Base-by-base conservation (phyloP, 768 basidiomycete genomes). In the Boletus speciosus region DNA sequence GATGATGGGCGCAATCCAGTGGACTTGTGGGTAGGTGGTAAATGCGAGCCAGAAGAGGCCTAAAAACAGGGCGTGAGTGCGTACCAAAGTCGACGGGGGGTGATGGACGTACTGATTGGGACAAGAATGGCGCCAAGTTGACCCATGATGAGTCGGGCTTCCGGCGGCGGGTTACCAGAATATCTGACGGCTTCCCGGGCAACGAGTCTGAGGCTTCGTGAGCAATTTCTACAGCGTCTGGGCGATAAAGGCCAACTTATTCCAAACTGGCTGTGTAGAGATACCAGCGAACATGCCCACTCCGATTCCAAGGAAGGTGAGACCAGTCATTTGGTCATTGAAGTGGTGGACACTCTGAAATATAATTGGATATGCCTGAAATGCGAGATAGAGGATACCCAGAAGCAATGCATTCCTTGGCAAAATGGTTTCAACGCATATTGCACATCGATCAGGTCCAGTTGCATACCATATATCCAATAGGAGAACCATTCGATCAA, bases 401-500 rank as follows among this genome's bases (percentile, higher is more conserved):
- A 80, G 70, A 47, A 76, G 46, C 16, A 74, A 52, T 4, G 75
- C 68, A 46, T 69, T 72, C 73, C 76, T 78, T 49, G 19, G 47
- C 23, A 51, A 45, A 41, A 35, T 19, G 5, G 10, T 16, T 25
- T 46, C 29, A 36, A 34, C 9, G 1, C 34, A 37, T 11, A 41
- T 60, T 8, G 65, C 29, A 1, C 19, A 41, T 37, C 9, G 10
- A 44, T 49, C 31, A 35, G 25, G 29, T 21, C 27, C 29, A 31
- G 63, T 29, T 36, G 36, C 77, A 3, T 66, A 86, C 90, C 90
- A 92, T 14, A 79, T 66, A 65, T 90, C 78, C 9, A 93, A 74
- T 5, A 86, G 68, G 5, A 91, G 74, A 0, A 86, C 85, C 88
- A 92, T 93, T n/a, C 79, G 76, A 59, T 94, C 88, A 46, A 74